phyloP scores from a whole-genome alignment of 1,284 basidiomycete species.

The Thelephora terrestris region DNA sequence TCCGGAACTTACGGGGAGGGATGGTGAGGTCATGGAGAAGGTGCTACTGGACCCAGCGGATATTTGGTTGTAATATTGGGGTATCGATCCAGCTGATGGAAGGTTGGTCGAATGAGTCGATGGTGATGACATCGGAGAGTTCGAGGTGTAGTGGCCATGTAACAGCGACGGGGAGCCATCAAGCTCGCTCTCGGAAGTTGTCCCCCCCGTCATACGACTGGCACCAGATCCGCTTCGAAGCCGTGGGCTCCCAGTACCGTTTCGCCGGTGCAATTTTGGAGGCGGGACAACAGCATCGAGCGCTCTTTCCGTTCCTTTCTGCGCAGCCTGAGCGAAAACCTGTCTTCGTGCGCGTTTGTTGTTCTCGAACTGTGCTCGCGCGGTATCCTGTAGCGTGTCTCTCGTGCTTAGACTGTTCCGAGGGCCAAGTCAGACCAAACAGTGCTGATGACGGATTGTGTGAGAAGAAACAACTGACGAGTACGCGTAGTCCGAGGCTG shows the following conservation, averaged over 20 bases:
- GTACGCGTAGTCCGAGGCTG: constrained; percentile 87
- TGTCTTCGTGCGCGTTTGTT: constrained; percentile 65
- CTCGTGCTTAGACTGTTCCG: constrained; percentile 63
- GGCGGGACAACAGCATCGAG: constrained; percentile 20
- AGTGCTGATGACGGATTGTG: constrained; percentile 8
- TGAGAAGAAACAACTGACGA: constrained; percentile 43
- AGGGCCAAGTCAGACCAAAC: constrained; percentile 3
- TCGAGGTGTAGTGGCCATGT: constrained; percentile 27
- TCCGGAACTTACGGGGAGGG: not conserved
- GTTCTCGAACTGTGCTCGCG: constrained; percentile 60
- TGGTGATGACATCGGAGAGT: constrained; percentile 16
- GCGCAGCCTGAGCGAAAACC: constrained; percentile 58
- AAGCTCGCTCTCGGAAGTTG: constrained; percentile 52
- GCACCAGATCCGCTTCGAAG: constrained; percentile 74
- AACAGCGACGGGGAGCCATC: constrained; percentile 24
- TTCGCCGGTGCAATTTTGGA: constrained; percentile 13
- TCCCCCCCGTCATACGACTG: constrained; percentile 54
- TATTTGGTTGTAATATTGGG: constrained; percentile 41
- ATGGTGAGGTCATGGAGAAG: constrained; percentile 27
- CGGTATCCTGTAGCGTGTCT: constrained; percentile 70
- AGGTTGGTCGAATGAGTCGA: constrained; percentile 19
- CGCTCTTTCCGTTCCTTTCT: constrained; percentile 50
- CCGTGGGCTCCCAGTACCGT: constrained; percentile 28
- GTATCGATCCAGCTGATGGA: constrained; percentile 34
- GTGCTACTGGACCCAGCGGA: constrained; percentile 34